A percentile compares a stretch with the other conserved stretches of the same genome.
Evolutionary conservation across 176 grass and related monocot genomes (phyloP).

Genomic region (Carex cristatella): DNA sequence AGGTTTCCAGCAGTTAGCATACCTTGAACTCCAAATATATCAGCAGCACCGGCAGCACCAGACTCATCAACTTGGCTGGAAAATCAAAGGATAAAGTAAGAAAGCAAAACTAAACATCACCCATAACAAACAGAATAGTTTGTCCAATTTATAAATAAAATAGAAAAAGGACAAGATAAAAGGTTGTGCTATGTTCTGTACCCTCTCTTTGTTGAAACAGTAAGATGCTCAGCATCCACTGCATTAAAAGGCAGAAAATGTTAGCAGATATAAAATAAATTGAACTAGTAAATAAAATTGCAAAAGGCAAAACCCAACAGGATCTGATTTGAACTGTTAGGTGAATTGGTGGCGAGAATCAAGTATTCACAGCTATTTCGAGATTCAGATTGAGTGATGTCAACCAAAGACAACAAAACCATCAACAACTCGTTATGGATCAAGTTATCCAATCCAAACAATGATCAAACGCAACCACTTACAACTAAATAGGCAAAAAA

Average conservation of each 20-base stretch:
- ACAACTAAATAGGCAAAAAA: background rate
- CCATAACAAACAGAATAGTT: background rate
- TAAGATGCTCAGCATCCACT: conserved; percentile 76
- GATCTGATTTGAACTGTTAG: background rate
- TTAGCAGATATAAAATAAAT: conserved; percentile 25
- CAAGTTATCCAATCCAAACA: background rate
- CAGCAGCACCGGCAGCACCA: conserved; percentile 39
- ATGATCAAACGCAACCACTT: background rate
- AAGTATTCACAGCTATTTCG: background rate
- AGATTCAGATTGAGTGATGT: background rate
- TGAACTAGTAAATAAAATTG: conserved; percentile 5
- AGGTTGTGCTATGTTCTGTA: conserved; percentile 28
- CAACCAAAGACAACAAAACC: background rate
- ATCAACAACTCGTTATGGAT: background rate
- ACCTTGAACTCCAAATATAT: conserved; percentile 50
- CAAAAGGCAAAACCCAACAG: background rate
- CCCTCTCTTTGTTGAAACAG: conserved; percentile 64
- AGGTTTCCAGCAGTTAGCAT: conserved; percentile 34
- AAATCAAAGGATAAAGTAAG: background rate
- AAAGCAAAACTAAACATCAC: background rate
- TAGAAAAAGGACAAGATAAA: conserved; percentile 12
- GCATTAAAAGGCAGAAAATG: conserved; percentile 21
- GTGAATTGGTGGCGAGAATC: background rate
- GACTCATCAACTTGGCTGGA: conserved; percentile 45
- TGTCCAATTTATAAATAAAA: conserved; percentile 1